Conservation (phyloP, 2,329 filamentous ascomycete genomes). For the Fusarium hainanense region DNA sequence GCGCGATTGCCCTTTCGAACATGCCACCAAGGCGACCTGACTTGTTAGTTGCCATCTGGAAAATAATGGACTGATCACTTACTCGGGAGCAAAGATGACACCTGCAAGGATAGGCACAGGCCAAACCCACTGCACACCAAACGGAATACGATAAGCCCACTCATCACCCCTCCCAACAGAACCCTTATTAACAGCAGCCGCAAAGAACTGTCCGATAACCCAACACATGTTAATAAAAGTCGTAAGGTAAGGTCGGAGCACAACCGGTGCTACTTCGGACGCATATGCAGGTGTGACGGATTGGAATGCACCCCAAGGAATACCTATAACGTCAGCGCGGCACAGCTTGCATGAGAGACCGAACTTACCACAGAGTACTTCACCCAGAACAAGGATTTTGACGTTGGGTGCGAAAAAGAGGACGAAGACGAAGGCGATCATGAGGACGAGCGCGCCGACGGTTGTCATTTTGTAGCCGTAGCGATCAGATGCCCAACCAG, state of each 20-base stretch:
- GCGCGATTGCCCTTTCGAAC: slow-evolving; percentile 57
- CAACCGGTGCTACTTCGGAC: slow-evolving; percentile 62
- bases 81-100: slow-evolving; percentile 61
- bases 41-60: too few species aligned
- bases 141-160: slow-evolving; percentile 63
- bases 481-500: slow-evolving; percentile 63
- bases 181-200: slow-evolving; percentile 59
- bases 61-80: too few species aligned
- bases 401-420: slow-evolving; percentile 64
- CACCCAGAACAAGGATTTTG: slow-evolving; percentile 59
- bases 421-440: slow-evolving; percentile 64
- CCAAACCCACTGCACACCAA: slow-evolving; percentile 65
- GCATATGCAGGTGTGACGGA: slow-evolving; percentile 65
- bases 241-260: slow-evolving; percentile 63
- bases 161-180: slow-evolving; percentile 54
- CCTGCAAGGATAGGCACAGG: slow-evolving; percentile 59
- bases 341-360: not conserved
- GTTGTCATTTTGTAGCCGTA: slow-evolving; percentile 64
- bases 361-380: slow-evolving; percentile 56
- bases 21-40: slow-evolving; percentile 64
- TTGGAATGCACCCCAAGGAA: slow-evolving; percentile 65
- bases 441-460: slow-evolving; percentile 57
- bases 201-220: slow-evolving; percentile 66
- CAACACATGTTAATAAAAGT: slow-evolving; percentile 68
- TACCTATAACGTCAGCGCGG: slow-evolving; percentile 49